phyloP scores from a whole-genome alignment of 2,329 filamentous ascomycete genomes.

The Trichoderma endophyticum region DNA sequence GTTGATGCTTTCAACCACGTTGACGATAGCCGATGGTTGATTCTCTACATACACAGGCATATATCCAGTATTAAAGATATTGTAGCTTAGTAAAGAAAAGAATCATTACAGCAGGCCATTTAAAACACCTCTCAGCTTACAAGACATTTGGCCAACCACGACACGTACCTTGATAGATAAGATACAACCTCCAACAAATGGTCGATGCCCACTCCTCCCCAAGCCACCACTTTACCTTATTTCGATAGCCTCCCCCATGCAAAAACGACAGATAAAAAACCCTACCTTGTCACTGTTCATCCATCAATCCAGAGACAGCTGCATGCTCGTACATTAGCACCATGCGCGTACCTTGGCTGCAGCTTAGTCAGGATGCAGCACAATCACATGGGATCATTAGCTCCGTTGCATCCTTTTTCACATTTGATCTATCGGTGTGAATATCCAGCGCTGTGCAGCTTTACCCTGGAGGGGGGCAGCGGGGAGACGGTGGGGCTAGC shows the following conservation, averaged over 20 bases:
- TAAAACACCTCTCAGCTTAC: neutral
- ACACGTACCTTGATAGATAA: neutral
- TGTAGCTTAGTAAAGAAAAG: too few species aligned
- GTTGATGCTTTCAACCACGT: neutral
- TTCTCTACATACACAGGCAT: neutral
- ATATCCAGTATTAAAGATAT: too few species aligned
- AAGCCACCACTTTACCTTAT: neutral
- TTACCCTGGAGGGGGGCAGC: conserved; percentile 11
- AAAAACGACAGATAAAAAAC: neutral
- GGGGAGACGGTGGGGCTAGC: conserved; percentile 14
- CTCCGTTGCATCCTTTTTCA: neutral
- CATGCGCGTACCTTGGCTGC: neutral
- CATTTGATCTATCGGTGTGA: neutral
- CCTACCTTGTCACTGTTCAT: neutral
- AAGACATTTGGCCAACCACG: neutral
- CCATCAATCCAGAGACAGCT: neutral
- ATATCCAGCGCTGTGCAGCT: neutral
- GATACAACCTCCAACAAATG: neutral
- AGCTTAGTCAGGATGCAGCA: neutral
- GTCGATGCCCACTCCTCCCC: neutral
- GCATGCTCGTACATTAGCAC: neutral
- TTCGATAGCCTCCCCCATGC: neutral
- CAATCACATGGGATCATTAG: neutral
- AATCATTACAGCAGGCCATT: neutral
- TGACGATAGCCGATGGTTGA: neutral